Percentiles rank a stretch among this genome's conserved stretches.
These are phyloP conservation scores for Didymella sp. DNA, from an alignment of 2,329 filamentous ascomycete genomes.

Conservation along the genomic window DNA sequence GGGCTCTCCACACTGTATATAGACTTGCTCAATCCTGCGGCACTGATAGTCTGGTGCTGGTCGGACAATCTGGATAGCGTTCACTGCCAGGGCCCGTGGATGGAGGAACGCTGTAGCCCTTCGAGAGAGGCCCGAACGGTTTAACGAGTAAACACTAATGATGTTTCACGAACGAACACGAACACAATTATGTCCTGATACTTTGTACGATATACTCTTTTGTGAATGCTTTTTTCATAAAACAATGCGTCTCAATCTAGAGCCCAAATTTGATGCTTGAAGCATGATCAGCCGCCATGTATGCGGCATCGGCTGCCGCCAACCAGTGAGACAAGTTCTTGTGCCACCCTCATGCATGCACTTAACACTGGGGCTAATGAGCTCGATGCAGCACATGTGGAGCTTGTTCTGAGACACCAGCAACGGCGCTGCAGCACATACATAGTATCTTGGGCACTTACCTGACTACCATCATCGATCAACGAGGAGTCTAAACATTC, in stretches of 20 bases:
- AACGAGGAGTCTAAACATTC: background rate
- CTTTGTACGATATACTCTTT: background rate
- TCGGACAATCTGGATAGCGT: slow-evolving; percentile 29
- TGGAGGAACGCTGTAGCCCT: slow-evolving; percentile 12
- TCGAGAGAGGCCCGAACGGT: slow-evolving; percentile 14
- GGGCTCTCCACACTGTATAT: slow-evolving; percentile 12
- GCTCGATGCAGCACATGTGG: slow-evolving; percentile 15
- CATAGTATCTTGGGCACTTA: background rate
- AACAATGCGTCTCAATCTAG: background rate
- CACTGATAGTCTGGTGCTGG: slow-evolving; percentile 30
- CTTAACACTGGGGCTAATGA: background rate
- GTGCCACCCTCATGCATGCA: slow-evolving; percentile 34
- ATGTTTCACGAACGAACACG: slow-evolving; percentile 1
- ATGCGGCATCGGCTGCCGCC: slow-evolving; percentile 1
- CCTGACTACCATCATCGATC: background rate
- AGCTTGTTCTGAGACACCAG: slow-evolving; percentile 14
- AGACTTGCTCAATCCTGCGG: slow-evolving; percentile 23
- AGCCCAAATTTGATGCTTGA: background rate
- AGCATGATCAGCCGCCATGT: background rate
- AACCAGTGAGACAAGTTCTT: slow-evolving; percentile 34
- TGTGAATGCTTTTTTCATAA: background rate
- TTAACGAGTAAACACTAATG: slow-evolving; percentile 30
- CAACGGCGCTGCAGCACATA: slow-evolving; percentile 14
- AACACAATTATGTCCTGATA: slow-evolving; percentile 20
- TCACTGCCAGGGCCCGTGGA: slow-evolving; percentile 24